Percentiles rank a stretch among this genome's conserved stretches.
These are phyloP conservation scores for Fraxinus angustifolia DNA, from an alignment of 305 asterid genomes.

Conservation along the genomic window DNA sequence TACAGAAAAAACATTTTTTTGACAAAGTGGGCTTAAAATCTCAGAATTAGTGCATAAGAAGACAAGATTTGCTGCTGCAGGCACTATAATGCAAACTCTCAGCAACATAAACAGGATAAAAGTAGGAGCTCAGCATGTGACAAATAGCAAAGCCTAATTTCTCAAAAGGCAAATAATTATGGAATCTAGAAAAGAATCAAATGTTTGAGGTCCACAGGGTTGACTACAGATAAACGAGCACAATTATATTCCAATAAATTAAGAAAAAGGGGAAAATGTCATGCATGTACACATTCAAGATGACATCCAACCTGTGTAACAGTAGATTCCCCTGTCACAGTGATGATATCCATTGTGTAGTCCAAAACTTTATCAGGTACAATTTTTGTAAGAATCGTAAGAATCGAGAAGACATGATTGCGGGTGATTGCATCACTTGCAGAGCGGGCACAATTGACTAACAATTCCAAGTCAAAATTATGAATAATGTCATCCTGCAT, in stretches of 20 bases:
- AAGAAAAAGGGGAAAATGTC: background rate
- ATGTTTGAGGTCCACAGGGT: background rate
- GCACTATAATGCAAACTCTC: slow-evolving; percentile 9
- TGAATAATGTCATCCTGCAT: slow-evolving; percentile 42
- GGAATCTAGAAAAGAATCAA: background rate
- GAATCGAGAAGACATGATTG: slow-evolving; percentile 71
- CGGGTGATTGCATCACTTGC: slow-evolving; percentile 58
- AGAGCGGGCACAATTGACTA: slow-evolving; percentile 66
- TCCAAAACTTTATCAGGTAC: slow-evolving; percentile 70
- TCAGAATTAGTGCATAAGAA: background rate
- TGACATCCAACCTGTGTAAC: slow-evolving; percentile 57
- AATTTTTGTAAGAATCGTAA: slow-evolving; percentile 65
- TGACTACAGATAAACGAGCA: background rate
- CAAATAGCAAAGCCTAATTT: background rate
- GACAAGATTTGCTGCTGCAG: background rate
- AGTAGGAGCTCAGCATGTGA: background rate
- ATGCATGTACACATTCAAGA: slow-evolving; percentile 12
- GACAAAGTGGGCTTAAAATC: background rate
- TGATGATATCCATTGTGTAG: slow-evolving; percentile 62
- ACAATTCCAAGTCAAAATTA: slow-evolving; percentile 53
- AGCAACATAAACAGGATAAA: slow-evolving; percentile 9
- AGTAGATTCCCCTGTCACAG: slow-evolving; percentile 67
- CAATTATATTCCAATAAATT: background rate
- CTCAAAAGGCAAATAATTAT: background rate
- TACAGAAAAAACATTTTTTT: slow-evolving; percentile 31